Percentiles rank a stretch among this genome's conserved stretches.
Conservation (phyloP, 1,284 basidiomycete genomes). For the Cystobasidiaceae sp. region DNA sequence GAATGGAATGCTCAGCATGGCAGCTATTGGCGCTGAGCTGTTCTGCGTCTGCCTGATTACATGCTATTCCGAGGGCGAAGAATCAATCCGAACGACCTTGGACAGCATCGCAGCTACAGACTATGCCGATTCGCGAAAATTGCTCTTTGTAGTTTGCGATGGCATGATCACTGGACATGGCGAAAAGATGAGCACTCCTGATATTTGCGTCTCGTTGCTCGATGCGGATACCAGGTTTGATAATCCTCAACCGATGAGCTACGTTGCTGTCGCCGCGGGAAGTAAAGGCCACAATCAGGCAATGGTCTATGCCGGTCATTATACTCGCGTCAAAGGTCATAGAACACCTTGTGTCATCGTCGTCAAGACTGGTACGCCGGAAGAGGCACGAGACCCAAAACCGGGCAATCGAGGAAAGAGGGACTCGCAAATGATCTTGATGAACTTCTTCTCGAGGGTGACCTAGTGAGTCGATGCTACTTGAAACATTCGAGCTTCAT, state of each 20-base stretch:
- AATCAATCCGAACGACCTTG: slow-evolving; percentile 81
- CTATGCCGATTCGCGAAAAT: slow-evolving; percentile 85
- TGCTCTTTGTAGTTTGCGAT: slow-evolving; percentile 92
- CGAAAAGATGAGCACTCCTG: slow-evolving; percentile 89
- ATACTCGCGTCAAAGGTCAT: slow-evolving; percentile 73
- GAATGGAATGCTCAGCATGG: slow-evolving; percentile 61
- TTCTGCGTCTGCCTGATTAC: slow-evolving; percentile 94
- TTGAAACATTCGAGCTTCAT: not conserved
- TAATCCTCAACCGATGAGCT: slow-evolving; percentile 92
- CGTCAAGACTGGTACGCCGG: slow-evolving; percentile 86
- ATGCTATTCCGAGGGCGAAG: slow-evolving; percentile 95
- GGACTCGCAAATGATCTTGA: slow-evolving; percentile 95
- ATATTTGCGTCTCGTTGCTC: slow-evolving; percentile 86
- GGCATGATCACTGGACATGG: slow-evolving; percentile 98
- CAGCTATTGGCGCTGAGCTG: slow-evolving; percentile 86
- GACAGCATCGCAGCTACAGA: slow-evolving; percentile 85
- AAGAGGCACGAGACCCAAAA: slow-evolving; percentile 80
- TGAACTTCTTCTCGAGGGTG: slow-evolving; percentile 99
- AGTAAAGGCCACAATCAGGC: slow-evolving; percentile 86
- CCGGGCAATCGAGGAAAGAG: slow-evolving; percentile 98
- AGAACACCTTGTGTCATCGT: slow-evolving; percentile 92
- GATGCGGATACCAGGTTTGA: slow-evolving; percentile 94
- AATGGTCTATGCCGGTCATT: slow-evolving; percentile 98
- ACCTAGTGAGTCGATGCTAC: slow-evolving; percentile 58
- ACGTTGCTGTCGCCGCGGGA: slow-evolving; percentile 83